These are phyloP conservation scores for Gossypium schwendimanii DNA, from an alignment of 441 rosid species.

Conservation along the genomic window DNA sequence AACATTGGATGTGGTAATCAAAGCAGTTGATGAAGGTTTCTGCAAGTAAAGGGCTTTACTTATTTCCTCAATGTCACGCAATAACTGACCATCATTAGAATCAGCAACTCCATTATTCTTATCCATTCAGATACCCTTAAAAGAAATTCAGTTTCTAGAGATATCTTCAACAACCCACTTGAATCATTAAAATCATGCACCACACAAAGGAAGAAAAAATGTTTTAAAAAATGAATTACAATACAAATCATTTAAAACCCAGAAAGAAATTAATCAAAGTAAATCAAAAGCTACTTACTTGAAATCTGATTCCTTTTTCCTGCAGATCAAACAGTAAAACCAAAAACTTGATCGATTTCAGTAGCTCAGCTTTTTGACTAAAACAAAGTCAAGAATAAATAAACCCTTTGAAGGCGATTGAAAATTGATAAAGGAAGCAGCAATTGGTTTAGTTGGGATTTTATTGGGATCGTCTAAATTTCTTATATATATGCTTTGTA, in stretches of 20 bases:
- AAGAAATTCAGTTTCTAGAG: not conserved
- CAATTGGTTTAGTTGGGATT: not conserved
- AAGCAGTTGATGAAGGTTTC: slow-evolving; percentile 32
- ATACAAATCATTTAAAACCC: slow-evolving; percentile 1
- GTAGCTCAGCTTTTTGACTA: not conserved
- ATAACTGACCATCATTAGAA: slow-evolving; percentile 39
- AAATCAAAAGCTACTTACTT: slow-evolving; percentile 12
- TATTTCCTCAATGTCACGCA: slow-evolving; percentile 73
- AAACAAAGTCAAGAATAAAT: not conserved
- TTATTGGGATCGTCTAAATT: slow-evolving; percentile 1
- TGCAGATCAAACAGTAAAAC: not conserved
- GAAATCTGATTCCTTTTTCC: not conserved
- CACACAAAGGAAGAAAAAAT: not conserved
- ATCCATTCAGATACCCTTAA: slow-evolving; percentile 9
- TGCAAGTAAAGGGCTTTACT: slow-evolving; percentile 60
- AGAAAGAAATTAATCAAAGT: slow-evolving; percentile 1
- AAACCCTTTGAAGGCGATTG: not conserved
- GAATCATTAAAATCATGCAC: not conserved
- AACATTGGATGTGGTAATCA: slow-evolving; percentile 30
- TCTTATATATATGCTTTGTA: not conserved
- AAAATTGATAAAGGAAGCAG: not conserved
- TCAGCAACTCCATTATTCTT: slow-evolving; percentile 26
- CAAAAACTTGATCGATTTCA: not conserved
- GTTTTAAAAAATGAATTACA: not conserved
- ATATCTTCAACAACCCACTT: slow-evolving; percentile 2